Evolutionary conservation across 768 basidiomycete genomes (phyloP), one percentile per base, ranked within the genome.

Genomic region (Chlorophyllum brunneum): DNA sequence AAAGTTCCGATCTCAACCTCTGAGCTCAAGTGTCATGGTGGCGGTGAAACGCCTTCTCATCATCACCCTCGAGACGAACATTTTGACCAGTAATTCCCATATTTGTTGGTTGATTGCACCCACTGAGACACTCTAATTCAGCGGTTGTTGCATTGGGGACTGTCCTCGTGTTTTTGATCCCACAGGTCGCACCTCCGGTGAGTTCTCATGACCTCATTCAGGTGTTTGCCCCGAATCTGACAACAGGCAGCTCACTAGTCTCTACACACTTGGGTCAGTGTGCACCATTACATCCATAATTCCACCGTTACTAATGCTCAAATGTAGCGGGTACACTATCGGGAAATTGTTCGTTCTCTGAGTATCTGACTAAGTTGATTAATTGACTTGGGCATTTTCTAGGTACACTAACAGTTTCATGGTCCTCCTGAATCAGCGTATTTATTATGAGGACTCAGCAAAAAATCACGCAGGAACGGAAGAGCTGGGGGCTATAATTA

Each of bases 361-460:
- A 33, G n/a, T n/a, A n/a, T n/a, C n/a, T n/a, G n/a, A n/a, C n/a
- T n/a, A n/a, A n/a, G n/a, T 20, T 9, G 5, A 30, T 18, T 23
- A 11, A 29, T 24, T 20, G 5, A 5, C 18, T 10, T n/a, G n/a
- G n/a, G n/a, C n/a, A n/a, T n/a, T n/a, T n/a, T n/a, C 31, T 13
- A 51, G 49, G 31, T 51, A 51, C 16, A 51, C 40, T 23, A 51
- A 51, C 37, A 42, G 40, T 9, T 51, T 51, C 15, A 51, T 51
- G 49, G 49, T 51, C 10, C 31, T 51, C 27, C 39, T 51, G 6
- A 51, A 51, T 10, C 49, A 51, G 15, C 49, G 49, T 22, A 2
- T 51, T 13, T 42, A 51, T 20, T 38, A 27, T 9, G 47, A 48
- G 2, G 27, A n/a, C 10, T 5, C 26, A 27, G 8, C 24, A 24